Evolutionary conservation across 2,329 filamentous ascomycete genomes (phyloP).

Genomic region (Pyricularia sp.): DNA sequence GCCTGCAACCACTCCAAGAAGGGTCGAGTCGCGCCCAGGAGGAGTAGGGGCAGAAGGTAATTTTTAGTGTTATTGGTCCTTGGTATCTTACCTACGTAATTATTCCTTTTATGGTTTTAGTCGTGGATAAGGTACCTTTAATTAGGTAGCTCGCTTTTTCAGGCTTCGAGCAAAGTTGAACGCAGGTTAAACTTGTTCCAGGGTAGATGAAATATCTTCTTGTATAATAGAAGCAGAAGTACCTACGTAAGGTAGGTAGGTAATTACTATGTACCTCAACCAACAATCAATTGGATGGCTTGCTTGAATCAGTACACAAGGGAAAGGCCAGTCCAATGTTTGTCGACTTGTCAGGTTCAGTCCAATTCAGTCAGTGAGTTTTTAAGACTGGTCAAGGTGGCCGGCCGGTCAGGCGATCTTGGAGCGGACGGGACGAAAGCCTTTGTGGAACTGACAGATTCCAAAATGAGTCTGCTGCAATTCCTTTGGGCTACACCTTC

Average conservation of each 20-base stretch:
- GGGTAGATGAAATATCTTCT: not conserved
- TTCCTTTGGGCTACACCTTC: not conserved
- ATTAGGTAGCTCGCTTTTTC: not conserved
- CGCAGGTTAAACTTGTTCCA: not conserved
- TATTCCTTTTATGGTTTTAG: not conserved
- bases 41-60: not conserved
- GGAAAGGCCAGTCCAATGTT: not conserved
- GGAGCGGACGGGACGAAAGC: not conserved
- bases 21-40: not conserved
- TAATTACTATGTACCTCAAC: too few relatives aligned
- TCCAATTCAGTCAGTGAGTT: not conserved
- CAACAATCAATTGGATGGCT: not conserved
- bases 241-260: too few relatives aligned
- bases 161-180: not conserved
- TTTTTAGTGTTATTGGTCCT: not conserved
- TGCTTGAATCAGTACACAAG: not conserved
- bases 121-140: not conserved
- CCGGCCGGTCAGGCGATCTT: not conserved
- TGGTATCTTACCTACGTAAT: not conserved
- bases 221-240: not conserved
- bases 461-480: not conserved
- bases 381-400: not conserved
- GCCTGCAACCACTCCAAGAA: constrained; percentile 1
- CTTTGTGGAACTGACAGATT: not conserved
- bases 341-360: not conserved